Base-by-base conservation (phyloP, 2,329 filamentous ascomycete species). In the Penicillium sp. region DNA sequence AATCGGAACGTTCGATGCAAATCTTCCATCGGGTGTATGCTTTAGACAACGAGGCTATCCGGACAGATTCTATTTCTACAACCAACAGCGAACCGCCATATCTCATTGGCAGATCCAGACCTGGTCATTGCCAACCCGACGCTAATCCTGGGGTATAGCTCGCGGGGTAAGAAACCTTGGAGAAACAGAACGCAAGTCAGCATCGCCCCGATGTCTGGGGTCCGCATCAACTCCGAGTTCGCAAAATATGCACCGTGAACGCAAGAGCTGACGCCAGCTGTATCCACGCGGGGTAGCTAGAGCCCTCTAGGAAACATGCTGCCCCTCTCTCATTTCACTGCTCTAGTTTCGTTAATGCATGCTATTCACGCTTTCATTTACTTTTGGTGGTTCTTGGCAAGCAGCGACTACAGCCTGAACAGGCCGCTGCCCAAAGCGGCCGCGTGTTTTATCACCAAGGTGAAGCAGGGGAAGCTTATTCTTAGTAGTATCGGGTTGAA, bases 401-500 rank as follows among this genome's bases (percentile, higher is more conserved):
- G 50, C 31, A 33, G 46, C 50, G 52, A 57, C 46, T 43, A 37
- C 17, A 37, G 59, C 31, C 48, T 55, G 46, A 41, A 50, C 29
- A 42, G 47, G 33, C 57, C 27, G 49, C 49, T 54, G 50, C 50
- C 52, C 57, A 49, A 57, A 45, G 50, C 35, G 45, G 23, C 23
- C 33, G 27, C 31, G 42, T 21, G 15, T 38, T 47, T 41, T 43
- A 42, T 29, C 33, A 27, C 43, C 37, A 46, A 35, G 23, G 12
- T 25, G 35, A 54, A 55, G 21, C 46, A 42, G 40, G 10, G 37
- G 51, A 57, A 53, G 48, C 46, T 56, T 54, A 51, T 55, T 45
- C 8, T 56, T 51, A 38, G 47, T 43, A 47, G 25, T 40, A 25
- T 37, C 31, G 37, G 40, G 19, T 21, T 19, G 38, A 15, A 42